phyloP scores from a whole-genome alignment of 768 basidiomycete genomes.

The Boletus pseudopeckii region DNA sequence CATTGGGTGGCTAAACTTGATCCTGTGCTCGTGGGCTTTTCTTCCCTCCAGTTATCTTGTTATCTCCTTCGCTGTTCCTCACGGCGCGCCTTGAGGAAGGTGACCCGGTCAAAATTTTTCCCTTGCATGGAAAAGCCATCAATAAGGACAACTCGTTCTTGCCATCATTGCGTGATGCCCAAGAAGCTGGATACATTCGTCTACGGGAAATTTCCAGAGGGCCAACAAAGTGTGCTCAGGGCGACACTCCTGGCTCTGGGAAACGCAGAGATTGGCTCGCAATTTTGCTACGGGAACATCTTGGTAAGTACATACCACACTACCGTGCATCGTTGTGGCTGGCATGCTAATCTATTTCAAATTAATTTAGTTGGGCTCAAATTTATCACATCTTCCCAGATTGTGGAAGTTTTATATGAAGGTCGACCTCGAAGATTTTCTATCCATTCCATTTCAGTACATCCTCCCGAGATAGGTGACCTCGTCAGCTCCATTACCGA shows the following conservation, averaged over 20 bases:
- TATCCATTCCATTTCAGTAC: conserved; percentile 44
- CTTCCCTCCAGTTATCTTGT: conserved; percentile 44
- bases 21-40: conserved; percentile 3
- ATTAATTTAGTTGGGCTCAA: conserved; percentile 62
- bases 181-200: conserved; percentile 51
- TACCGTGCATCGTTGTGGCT: not conserved
- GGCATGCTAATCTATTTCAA: conserved; percentile 4
- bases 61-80: conserved; percentile 56
- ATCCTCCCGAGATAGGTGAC: conserved; percentile 17
- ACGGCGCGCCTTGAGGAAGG: conserved; percentile 58
- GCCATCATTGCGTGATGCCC: conserved; percentile 47
- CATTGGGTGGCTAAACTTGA: conserved; percentile 13
- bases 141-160: conserved; percentile 41
- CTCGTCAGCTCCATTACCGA: conserved; percentile 35
- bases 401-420: conserved; percentile 64
- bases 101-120: conserved; percentile 44
- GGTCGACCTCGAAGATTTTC: conserved; percentile 53
- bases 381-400: conserved; percentile 59
- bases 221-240: conserved; percentile 16
- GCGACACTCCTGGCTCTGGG: conserved; percentile 17
- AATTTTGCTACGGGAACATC: conserved; percentile 60
- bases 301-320: conserved; percentile 46
- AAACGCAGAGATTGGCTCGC: conserved; percentile 64
- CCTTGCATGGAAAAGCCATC: conserved; percentile 40
- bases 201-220: conserved; percentile 45